Base-by-base conservation (phyloP, 2,329 filamentous ascomycete species). In the Exophiala lecanii-corni region DNA sequence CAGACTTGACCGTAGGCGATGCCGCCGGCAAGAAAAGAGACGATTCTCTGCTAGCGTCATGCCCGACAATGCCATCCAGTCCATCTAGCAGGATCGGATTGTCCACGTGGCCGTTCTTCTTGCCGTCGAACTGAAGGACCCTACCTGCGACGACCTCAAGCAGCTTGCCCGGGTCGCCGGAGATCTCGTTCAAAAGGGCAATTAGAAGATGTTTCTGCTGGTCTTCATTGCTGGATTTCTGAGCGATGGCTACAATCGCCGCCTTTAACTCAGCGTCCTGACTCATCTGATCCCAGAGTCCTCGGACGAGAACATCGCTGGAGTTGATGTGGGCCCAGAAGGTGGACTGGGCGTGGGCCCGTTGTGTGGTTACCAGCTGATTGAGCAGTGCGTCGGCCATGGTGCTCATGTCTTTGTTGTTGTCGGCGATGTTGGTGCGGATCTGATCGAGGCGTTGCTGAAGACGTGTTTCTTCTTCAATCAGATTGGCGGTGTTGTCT, bases 141-240 rank as follows among this genome's bases (percentile, higher is more conserved):
- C 34, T 43, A 25, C 7, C 16, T 5, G 49, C 49, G 16, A 51
- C 23, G 5, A 21, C 10, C 13, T 45, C 35, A 16, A 44, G 26
- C 21, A 51, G 19, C n/a, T 43, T 15, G 28, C 39, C 39, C 9
- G 40, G 25, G 16, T 49, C 39, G 21, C 49, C 49, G 10, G 23
- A 38, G 39, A 51, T n/a, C 31, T 51, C 39, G 34, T 36, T 41
- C 49, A 51, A 21, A 17, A 51, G 15, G 9, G 42, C 43, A 18
- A 33, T 9, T 9, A 41, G 30, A 6, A 50, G 12, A n/a, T 37
- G 25, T 13, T 37, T 35, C 17, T 41, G 36, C 23, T 50, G 36
- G 5, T 31, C 31, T 21, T 23, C 15, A 4, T 43, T 41, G 16
- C 38, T 39, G n/a, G 26, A 18, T 5, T 44, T 34, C 4, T 36